Conservation (phyloP, 73 alveolate genomes). For the Tetrahymena borealis region DNA sequence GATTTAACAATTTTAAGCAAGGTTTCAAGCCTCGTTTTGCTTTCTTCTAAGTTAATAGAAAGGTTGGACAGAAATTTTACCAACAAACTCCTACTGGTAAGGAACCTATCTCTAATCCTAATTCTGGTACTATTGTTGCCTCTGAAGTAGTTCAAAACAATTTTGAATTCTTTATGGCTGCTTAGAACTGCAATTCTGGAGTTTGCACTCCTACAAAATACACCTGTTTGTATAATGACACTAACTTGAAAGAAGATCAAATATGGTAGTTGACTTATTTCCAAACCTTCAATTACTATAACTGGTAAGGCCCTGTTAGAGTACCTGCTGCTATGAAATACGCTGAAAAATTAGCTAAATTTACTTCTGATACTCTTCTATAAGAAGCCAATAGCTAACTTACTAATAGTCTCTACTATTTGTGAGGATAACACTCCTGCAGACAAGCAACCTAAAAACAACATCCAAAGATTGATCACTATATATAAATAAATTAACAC, state of each 20-base stretch:
- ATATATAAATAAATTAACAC: no score
- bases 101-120: constrained; percentile 42
- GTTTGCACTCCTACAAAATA: constrained; percentile 77
- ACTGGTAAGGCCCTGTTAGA: constrained; percentile 74
- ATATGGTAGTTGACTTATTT: constrained; percentile 68
- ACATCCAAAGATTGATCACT: no score
- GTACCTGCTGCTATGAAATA: constrained; percentile 81
- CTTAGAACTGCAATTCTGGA: constrained; percentile 67
- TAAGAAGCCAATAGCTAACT: background rate
- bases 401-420: background rate
- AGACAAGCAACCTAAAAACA: no score
- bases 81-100: constrained; percentile 14
- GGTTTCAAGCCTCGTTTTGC: constrained; percentile 8
- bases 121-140: constrained; percentile 76
- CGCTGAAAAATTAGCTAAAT: constrained; percentile 62
- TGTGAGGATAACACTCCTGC: no score
- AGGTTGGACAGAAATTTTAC: constrained; percentile 55
- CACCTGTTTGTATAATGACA: constrained; percentile 60
- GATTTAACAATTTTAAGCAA: background rate
- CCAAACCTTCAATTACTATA: constrained; percentile 74
- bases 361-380: constrained; percentile 52
- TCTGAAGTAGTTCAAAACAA: constrained; percentile 44
- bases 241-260: constrained; percentile 32
- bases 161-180: constrained; percentile 70
- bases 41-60: constrained; percentile 52